A percentile compares a stretch with the other conserved stretches of the same genome.
phyloP scores from a whole-genome alignment of 2,329 filamentous ascomycete species.

The Sporothrix brunneoviolacea region DNA sequence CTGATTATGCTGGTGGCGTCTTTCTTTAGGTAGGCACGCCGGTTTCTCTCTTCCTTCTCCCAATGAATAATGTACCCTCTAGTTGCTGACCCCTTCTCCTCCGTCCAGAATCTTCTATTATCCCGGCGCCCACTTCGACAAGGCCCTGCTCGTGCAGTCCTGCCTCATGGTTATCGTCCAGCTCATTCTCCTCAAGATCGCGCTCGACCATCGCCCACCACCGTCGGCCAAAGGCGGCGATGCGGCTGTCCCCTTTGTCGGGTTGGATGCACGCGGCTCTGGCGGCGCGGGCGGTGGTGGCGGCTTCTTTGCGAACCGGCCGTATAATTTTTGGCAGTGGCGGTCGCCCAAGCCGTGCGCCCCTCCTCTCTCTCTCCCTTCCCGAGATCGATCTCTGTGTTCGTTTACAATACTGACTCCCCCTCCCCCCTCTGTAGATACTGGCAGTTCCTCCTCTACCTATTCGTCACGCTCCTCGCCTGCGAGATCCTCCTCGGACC shows the following conservation, averaged over 20 bases:
- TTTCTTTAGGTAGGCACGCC: conserved; percentile 56
- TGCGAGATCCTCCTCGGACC: conserved; percentile 62
- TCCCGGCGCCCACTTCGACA: conserved; percentile 59
- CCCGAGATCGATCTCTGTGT: too few relatives aligned
- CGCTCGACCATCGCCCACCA: conserved; percentile 58
- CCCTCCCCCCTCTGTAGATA: conserved; percentile 41
- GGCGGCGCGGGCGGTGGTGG: too few relatives aligned
- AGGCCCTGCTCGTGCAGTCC: conserved; percentile 56
- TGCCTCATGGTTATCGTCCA: conserved; percentile 61
- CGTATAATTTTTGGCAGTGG: conserved; percentile 82
- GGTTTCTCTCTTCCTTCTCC: conserved; percentile 14
- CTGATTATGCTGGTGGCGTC: conserved; percentile 67
- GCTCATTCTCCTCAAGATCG: conserved; percentile 57
- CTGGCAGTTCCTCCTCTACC: conserved; percentile 69
- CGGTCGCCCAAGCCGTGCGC: conserved; percentile 61
- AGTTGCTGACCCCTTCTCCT: too few relatives aligned
- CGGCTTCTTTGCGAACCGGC: conserved; percentile 43
- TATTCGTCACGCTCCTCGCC: conserved; percentile 53
- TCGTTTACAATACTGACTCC: neutral
- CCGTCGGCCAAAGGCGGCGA: conserved; percentile 56
- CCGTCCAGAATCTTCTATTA: conserved; percentile 60
- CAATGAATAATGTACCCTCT: neutral
- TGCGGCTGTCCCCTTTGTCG: conserved; percentile 56
- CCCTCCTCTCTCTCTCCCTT: too few relatives aligned
- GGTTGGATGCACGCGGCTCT: conserved; percentile 26